Percentiles rank a stretch among this genome's conserved stretches.
These are phyloP conservation scores for Diaporthe ampelina DNA, from an alignment of 2,329 filamentous ascomycete species.

Conservation along the genomic window DNA sequence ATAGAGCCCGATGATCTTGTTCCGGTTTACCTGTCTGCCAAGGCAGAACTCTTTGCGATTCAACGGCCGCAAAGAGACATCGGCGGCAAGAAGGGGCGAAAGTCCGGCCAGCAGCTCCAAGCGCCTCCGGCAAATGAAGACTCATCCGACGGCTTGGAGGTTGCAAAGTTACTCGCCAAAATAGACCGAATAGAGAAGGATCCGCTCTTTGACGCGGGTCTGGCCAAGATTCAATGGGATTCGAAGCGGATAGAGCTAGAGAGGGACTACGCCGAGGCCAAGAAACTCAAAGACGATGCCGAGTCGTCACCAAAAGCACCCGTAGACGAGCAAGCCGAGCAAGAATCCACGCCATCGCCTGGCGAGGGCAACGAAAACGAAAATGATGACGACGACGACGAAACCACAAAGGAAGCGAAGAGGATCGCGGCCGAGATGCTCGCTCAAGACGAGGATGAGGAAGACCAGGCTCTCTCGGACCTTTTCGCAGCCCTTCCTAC, in stretches of 20 bases:
- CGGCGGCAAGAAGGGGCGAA: slow-evolving; percentile 55
- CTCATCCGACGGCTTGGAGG: slow-evolving; percentile 58
- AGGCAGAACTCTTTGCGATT: slow-evolving; percentile 74
- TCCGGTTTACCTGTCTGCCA: slow-evolving; percentile 82
- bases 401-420: slow-evolving; percentile 69
- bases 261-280: slow-evolving; percentile 69
- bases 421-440: slow-evolving; percentile 71
- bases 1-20: slow-evolving; percentile 82
- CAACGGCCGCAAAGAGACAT: slow-evolving; percentile 66
- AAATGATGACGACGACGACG: slow-evolving; percentile 54
- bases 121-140: slow-evolving; percentile 28
- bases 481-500: slow-evolving; percentile 74
- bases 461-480: slow-evolving; percentile 62
- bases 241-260: slow-evolving; percentile 70
- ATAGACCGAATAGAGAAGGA: slow-evolving; percentile 83
- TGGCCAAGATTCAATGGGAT: slow-evolving; percentile 77
- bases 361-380: slow-evolving; percentile 50
- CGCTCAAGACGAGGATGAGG: slow-evolving; percentile 68
- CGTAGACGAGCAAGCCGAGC: slow-evolving; percentile 44
- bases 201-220: slow-evolving; percentile 77
- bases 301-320: slow-evolving; percentile 46
- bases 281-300: slow-evolving; percentile 55
- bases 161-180: slow-evolving; percentile 79
- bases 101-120: slow-evolving; percentile 46
- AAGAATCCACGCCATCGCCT: slow-evolving; percentile 43